Conservation (phyloP, 73 alveolate genomes). For the Effrenium voratum region DNA sequence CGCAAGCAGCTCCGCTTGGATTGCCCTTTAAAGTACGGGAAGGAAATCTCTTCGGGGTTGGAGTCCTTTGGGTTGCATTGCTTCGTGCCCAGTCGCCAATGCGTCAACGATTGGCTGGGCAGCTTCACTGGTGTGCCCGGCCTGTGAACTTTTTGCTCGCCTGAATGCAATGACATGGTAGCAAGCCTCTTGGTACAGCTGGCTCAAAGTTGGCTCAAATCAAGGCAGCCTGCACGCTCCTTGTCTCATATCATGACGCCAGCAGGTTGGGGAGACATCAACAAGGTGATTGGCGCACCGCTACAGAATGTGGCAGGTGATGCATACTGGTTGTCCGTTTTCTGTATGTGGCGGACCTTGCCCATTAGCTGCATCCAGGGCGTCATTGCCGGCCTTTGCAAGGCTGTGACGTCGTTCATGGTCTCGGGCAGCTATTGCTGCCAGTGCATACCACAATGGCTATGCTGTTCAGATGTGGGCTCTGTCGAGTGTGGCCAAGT, state of each 20-base stretch:
- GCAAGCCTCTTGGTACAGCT: too few species aligned
- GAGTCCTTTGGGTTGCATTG: too few species aligned
- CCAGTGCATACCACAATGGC: slow-evolving; percentile 69
- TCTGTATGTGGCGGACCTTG: slow-evolving; percentile 57
- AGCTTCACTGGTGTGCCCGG: slow-evolving; percentile 40
- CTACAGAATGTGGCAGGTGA: slow-evolving; percentile 50
- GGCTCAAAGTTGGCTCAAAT: too few species aligned
- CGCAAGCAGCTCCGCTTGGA: too few species aligned
- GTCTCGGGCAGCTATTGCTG: slow-evolving; percentile 64
- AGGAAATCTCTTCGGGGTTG: too few species aligned
- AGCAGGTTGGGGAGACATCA: slow-evolving; percentile 29
- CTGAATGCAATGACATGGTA: too few species aligned
- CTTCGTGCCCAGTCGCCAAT: slow-evolving; percentile 52
- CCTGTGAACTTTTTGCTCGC: too few species aligned
- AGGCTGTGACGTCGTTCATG: slow-evolving; percentile 36
- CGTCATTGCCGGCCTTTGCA: slow-evolving; percentile 70
- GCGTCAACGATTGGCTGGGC: slow-evolving; percentile 81
- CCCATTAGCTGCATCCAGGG: slow-evolving; percentile 71
- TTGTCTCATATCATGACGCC: too few species aligned
- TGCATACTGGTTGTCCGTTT: slow-evolving; percentile 55
- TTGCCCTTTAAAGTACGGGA: too few species aligned
- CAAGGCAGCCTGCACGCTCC: too few species aligned
- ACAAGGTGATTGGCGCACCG: slow-evolving; percentile 9
- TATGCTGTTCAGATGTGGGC: slow-evolving; percentile 60
- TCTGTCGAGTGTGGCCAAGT: slow-evolving; percentile 65